Conservation (phyloP, 768 basidiomycete species). For the Austroboletus eburneus region DNA sequence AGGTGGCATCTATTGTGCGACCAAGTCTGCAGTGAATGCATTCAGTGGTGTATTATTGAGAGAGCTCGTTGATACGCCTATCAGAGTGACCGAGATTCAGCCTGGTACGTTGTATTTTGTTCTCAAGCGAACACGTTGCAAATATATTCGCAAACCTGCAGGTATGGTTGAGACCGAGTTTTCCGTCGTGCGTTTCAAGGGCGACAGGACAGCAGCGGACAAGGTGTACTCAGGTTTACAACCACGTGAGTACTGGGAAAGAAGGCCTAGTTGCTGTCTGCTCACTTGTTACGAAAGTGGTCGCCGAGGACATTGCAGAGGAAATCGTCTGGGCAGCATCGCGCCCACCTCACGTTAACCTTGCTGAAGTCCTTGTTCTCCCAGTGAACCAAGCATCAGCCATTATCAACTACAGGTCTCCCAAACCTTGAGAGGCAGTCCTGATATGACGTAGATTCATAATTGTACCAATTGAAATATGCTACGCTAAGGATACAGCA, state of each 20-base stretch:
- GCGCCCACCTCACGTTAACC: conserved; percentile 87
- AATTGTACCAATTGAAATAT: too few relatives aligned
- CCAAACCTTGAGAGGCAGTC: conserved; percentile 4
- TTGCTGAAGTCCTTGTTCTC: conserved; percentile 76
- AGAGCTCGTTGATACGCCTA: conserved; percentile 89
- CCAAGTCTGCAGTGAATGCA: conserved; percentile 81
- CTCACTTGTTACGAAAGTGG: conserved; percentile 46
- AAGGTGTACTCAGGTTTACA: conserved; percentile 89
- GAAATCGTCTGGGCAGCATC: conserved; percentile 97
- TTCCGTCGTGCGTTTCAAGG: conserved; percentile 85
- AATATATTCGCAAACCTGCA: conserved; percentile 20
- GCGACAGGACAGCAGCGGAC: conserved; percentile 76
- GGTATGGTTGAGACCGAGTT: conserved; percentile 93
- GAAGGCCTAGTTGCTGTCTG: background rate
- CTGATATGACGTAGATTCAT: background rate
- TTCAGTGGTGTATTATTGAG: conserved; percentile 79
- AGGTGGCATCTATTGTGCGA: conserved; percentile 90
- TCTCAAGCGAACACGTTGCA: conserved; percentile 2
- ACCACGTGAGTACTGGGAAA: conserved; percentile 55
- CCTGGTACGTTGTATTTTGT: conserved; percentile 54
- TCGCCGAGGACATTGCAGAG: conserved; percentile 87
- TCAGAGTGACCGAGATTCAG: conserved; percentile 92
- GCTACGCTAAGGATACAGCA: conserved; percentile 34
- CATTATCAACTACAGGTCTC: conserved; percentile 54
- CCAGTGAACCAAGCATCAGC: conserved; percentile 79